A percentile compares a stretch with the other conserved stretches of the same genome.
Evolutionary conservation across 306 rosid genomes (phyloP).

Genomic region (Acacia acuminata): DNA sequence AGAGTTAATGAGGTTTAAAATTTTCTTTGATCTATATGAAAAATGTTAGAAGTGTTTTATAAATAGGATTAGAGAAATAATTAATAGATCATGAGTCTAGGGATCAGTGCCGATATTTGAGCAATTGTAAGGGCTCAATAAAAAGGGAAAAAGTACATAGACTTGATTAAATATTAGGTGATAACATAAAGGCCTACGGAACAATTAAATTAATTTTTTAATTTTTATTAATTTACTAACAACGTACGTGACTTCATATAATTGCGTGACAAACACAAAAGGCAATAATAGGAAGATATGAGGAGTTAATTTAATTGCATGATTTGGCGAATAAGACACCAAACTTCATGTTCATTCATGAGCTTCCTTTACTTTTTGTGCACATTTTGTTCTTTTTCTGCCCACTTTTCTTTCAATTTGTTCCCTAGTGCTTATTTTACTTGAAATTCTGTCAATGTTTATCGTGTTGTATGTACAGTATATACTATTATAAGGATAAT

Average conservation of each 20-base stretch:
- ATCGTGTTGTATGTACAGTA: neutral
- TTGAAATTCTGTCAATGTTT: neutral
- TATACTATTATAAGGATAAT: neutral
- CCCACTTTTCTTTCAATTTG: neutral
- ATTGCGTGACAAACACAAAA: constrained; percentile 22
- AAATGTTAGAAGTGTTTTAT: too few relatives aligned
- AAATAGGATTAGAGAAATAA: too few relatives aligned
- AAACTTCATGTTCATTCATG: neutral
- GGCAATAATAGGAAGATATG: constrained; percentile 10
- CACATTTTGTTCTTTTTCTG: constrained; percentile 19
- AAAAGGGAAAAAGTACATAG: too few relatives aligned
- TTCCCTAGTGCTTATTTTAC: neutral
- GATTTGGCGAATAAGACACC: constrained; percentile 28
- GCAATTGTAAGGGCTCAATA: too few relatives aligned
- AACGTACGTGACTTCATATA: constrained; percentile 21
- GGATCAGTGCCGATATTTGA: too few relatives aligned
- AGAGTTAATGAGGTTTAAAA: too few relatives aligned
- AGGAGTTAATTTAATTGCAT: neutral
- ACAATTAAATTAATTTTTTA: neutral
- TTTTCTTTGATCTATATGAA: too few relatives aligned
- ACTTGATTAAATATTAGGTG: too few relatives aligned
- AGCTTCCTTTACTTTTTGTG: constrained; percentile 15
- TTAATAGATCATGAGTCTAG: neutral
- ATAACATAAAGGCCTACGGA: neutral
- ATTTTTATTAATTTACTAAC: constrained; percentile 2